Percentiles rank a stretch among this genome's conserved stretches.
Conservation (phyloP, 306 rosid species). For the Medicago lupulina region DNA sequence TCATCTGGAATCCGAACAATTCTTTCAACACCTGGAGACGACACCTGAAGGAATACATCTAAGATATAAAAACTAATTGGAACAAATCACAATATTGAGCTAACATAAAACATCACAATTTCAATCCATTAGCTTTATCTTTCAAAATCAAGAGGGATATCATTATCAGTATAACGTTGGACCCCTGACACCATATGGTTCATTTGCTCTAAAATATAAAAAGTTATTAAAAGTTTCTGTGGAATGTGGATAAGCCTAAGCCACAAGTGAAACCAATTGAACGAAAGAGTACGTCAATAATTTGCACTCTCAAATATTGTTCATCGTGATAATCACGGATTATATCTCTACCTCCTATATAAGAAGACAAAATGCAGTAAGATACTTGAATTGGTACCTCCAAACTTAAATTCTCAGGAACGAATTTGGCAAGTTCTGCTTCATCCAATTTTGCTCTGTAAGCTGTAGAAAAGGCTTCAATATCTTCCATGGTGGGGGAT, state of each 20-base stretch:
- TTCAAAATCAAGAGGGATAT: slow-evolving; percentile 4
- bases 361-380: slow-evolving; percentile 19
- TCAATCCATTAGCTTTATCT: slow-evolving; percentile 14
- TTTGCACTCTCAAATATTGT: slow-evolving; percentile 27
- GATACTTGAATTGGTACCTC: slow-evolving; percentile 65
- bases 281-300: neutral
- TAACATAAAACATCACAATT: slow-evolving; percentile 7
- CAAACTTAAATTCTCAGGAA: slow-evolving; percentile 80
- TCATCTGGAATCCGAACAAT: slow-evolving; percentile 78
- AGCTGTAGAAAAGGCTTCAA: slow-evolving; percentile 77
- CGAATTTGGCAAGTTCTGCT: slow-evolving; percentile 74
- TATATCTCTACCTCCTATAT: slow-evolving; percentile 27
- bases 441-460: slow-evolving; percentile 77
- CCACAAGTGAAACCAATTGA: slow-evolving; percentile 15
- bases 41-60: slow-evolving; percentile 64
- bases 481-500: slow-evolving; percentile 88
- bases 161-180: slow-evolving; percentile 20
- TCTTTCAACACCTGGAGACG: slow-evolving; percentile 98
- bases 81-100: neutral
- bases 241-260: slow-evolving; percentile 19
- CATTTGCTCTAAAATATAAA: slow-evolving; percentile 25
- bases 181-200: neutral
- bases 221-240: neutral
- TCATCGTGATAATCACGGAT: slow-evolving; percentile 1
- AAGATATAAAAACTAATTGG: slow-evolving; percentile 27